Conservation (phyloP, 2,329 filamentous ascomycete species). For the Teratosphaeria zuluensis region DNA sequence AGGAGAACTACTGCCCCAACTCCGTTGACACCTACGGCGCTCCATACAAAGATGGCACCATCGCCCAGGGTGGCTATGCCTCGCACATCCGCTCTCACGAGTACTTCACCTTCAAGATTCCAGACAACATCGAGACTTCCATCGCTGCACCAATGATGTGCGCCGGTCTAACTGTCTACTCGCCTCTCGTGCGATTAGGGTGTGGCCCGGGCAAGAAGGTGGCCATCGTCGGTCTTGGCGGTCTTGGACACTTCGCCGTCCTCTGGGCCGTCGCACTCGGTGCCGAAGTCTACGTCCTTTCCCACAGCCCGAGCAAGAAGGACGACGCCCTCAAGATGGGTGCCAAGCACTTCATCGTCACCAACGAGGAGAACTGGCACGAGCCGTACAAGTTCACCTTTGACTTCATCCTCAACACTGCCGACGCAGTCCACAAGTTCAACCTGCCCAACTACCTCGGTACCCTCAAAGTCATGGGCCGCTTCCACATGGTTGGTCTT, state of each 20-base stretch:
- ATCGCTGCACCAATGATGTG: slow-evolving; percentile 53
- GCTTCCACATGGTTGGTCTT: slow-evolving; percentile 70
- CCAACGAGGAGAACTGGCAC: slow-evolving; percentile 49
- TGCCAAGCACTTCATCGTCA: slow-evolving; percentile 51
- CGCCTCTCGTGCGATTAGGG: slow-evolving; percentile 66
- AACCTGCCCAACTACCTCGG: slow-evolving; percentile 53
- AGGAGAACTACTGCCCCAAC: slow-evolving; percentile 45
- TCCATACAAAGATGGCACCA: slow-evolving; percentile 47
- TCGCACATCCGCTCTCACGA: slow-evolving; percentile 65
- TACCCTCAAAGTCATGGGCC: slow-evolving; percentile 71
- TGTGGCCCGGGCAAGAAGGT: slow-evolving; percentile 71
- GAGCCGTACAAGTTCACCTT: slow-evolving; percentile 51
- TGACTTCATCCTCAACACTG: slow-evolving; percentile 68
- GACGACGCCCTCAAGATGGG: slow-evolving; percentile 50
- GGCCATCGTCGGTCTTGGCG: slow-evolving; percentile 58
- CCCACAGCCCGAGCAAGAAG: slow-evolving; percentile 50
- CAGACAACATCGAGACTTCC: slow-evolving; percentile 52
- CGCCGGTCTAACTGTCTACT: slow-evolving; percentile 72
- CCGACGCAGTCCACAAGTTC: slow-evolving; percentile 49
- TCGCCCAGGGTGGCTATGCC: slow-evolving; percentile 57
- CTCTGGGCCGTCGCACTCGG: slow-evolving; percentile 44
- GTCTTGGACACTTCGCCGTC: slow-evolving; percentile 43
- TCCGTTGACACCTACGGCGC: slow-evolving; percentile 42
- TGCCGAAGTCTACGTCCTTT: slow-evolving; percentile 53
- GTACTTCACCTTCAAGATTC: slow-evolving; percentile 67